Evolutionary conservation across 306 rosid species (phyloP).

Genomic region (Dalbergia cultrata): DNA sequence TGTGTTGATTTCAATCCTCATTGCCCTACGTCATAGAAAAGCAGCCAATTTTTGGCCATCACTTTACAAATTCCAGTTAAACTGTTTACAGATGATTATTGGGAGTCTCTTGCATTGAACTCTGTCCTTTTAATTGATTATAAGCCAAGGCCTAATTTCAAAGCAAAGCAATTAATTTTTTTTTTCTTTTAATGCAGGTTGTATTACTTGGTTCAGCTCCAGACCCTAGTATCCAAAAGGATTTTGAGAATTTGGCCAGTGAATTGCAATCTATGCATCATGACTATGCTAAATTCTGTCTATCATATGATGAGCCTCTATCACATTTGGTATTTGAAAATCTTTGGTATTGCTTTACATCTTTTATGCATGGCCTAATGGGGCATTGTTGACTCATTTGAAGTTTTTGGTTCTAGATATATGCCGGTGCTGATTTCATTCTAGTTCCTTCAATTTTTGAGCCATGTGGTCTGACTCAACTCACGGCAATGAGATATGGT

Average conservation of each 20-base stretch:
- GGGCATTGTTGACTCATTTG: constrained; percentile 34
- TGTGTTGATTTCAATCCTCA: not conserved
- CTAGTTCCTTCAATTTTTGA: constrained; percentile 98
- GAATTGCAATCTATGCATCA: constrained; percentile 60
- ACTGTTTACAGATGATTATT: not conserved
- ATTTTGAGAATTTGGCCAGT: constrained; percentile 75
- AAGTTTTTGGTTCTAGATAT: constrained; percentile 64
- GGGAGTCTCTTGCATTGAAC: too few species aligned
- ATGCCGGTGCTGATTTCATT: constrained; percentile 94
- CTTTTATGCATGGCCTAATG: constrained; percentile 29
- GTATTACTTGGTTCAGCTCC: constrained; percentile 98
- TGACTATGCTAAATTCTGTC: constrained; percentile 71
- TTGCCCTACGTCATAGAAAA: not conserved
- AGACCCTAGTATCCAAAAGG: constrained; percentile 84
- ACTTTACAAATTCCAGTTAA: not conserved
- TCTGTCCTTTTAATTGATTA: not conserved
- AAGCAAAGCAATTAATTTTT: not conserved
- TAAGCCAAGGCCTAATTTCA: constrained; percentile 11
- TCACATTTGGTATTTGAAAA: constrained; percentile 77
- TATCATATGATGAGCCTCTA: constrained; percentile 84
- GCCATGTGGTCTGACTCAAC: constrained; percentile 99
- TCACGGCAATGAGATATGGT: constrained; percentile 98
- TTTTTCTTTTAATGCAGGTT: constrained; percentile 58
- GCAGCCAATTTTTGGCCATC: too few species aligned
- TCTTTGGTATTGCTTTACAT: not conserved